Evolutionary conservation across 805 yeast species (phyloP).

Genomic region (Grigorovia yakushimaensis): DNA sequence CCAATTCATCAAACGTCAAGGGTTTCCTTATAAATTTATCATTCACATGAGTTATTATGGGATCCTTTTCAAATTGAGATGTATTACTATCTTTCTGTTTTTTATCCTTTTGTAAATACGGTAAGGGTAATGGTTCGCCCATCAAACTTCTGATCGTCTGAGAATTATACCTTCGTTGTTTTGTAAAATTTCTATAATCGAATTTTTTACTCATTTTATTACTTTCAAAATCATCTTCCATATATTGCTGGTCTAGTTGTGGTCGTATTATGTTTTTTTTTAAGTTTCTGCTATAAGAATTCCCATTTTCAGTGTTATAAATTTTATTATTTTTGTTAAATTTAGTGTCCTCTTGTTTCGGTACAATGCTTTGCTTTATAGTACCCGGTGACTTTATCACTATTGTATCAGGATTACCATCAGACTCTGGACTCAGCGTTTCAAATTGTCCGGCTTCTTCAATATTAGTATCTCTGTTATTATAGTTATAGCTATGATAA

Average conservation of each 20-base stretch:
- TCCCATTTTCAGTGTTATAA: too few relatives aligned
- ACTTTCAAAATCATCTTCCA: too few relatives aligned
- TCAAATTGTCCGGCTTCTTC: too few relatives aligned
- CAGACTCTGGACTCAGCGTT: background rate
- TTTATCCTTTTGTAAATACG: constrained; percentile 18
- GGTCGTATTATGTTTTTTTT: background rate
- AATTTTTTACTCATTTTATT: background rate
- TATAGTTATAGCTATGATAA: too few relatives aligned
- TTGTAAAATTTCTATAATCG: background rate
- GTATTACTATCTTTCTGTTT: background rate
- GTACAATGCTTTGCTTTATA: background rate
- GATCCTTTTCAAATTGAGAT: background rate
- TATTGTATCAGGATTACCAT: background rate
- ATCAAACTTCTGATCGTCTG: constrained; percentile 10
- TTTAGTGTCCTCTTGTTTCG: too few relatives aligned
- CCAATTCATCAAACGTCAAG: constrained; percentile 3
- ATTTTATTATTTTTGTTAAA: too few relatives aligned
- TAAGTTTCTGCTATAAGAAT: too few relatives aligned
- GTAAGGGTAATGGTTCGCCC: constrained; percentile 34
- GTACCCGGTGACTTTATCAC: background rate
- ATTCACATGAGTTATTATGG: background rate
- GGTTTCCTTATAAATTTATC: background rate
- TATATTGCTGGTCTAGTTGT: too few relatives aligned
- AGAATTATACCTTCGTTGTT: background rate
- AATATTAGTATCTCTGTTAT: too few relatives aligned